Base-by-base conservation (phyloP, 768 basidiomycete genomes). In the Tubosaeta sp. region DNA sequence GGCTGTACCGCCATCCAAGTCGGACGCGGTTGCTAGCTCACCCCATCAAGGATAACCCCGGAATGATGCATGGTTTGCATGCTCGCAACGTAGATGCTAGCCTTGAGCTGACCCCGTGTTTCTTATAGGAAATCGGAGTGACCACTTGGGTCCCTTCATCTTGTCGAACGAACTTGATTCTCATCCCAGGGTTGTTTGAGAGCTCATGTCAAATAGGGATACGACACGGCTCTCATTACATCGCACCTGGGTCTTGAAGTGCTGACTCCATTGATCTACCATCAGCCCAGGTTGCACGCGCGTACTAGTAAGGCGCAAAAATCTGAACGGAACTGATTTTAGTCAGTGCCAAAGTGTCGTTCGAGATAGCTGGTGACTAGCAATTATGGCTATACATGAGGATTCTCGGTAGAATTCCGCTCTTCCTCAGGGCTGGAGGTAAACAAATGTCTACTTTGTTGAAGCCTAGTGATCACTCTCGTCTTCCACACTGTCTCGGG, bases 111-210 rank as follows among this genome's bases (percentile, higher is more conserved):
- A 49, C 25, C 12, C 21, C 18, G 7, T 16, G 4, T 24, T 42
- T 44, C 19, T 36, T 21, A 13, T 53, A 79, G 82, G 81, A 68
- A 77, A 58, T 56, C 64, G 69, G 71, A 0, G 48, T 80, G 1
- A 85, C 82, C 0, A 86, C 86, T 1, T 88, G 86, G 85, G 85
- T 74, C 83, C 1, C 68, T 87, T 48, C 66, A 60, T 86, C 22
- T 69, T 77, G 42, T 74, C 75, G 2, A 69, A 69, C 14, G 65
- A 70, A 27, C 57, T 82, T 14, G 63, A 72, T 0, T 5, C 63
- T 83, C 2, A 72, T 82, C 11, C 79, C 80, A 0, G 82, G 82
- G 0, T 87, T 6, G n/a, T 30, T 42, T 10, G 3, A 29, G 29
- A 36, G 25, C 21, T 55, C 44, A 58, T 36, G 3, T 30, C 42